phyloP scores from a whole-genome alignment of 257 asterid genomes.

The Echites panduratus region DNA sequence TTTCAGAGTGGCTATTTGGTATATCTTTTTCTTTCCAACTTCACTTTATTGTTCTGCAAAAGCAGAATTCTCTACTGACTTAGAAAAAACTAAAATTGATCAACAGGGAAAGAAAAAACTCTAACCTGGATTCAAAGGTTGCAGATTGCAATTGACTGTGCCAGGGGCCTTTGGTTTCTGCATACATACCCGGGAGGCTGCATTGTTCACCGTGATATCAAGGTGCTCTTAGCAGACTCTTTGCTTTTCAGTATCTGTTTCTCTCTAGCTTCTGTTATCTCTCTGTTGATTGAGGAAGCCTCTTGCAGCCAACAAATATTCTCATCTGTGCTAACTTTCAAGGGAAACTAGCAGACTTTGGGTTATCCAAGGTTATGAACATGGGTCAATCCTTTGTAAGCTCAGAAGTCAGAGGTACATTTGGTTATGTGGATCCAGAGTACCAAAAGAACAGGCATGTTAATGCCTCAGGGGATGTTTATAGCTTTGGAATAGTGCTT shows the following conservation, averaged over 20 bases:
- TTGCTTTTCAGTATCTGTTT: neutral
- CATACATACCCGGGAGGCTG: constrained; percentile 66
- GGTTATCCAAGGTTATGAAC: constrained; percentile 63
- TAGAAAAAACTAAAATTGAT: neutral
- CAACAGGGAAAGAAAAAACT: constrained; percentile 47
- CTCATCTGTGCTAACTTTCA: constrained; percentile 48
- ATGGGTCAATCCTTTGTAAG: constrained; percentile 66
- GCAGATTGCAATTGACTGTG: constrained; percentile 60
- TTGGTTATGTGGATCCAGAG: constrained; percentile 87
- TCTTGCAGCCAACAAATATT: constrained; percentile 73
- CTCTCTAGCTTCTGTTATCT: neutral
- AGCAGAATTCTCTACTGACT: neutral
- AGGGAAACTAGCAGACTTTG: constrained; percentile 72
- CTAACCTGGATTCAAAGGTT: constrained; percentile 65
- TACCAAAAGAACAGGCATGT: constrained; percentile 66
- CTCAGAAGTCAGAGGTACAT: constrained; percentile 83
- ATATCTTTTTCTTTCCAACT: neutral
- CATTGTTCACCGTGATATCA: constrained; percentile 75
- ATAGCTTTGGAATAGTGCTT: constrained; percentile 72
- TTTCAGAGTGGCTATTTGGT: constrained; percentile 80
- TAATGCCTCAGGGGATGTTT: constrained; percentile 69
- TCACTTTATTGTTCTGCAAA: neutral
- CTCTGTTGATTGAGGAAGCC: neutral
- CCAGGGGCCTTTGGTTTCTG: constrained; percentile 66
- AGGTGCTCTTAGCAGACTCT: constrained; percentile 26